These are phyloP conservation scores for Filobasidium floriforme DNA, from an alignment of 768 basidiomycete genomes.

Conservation along the genomic window DNA sequence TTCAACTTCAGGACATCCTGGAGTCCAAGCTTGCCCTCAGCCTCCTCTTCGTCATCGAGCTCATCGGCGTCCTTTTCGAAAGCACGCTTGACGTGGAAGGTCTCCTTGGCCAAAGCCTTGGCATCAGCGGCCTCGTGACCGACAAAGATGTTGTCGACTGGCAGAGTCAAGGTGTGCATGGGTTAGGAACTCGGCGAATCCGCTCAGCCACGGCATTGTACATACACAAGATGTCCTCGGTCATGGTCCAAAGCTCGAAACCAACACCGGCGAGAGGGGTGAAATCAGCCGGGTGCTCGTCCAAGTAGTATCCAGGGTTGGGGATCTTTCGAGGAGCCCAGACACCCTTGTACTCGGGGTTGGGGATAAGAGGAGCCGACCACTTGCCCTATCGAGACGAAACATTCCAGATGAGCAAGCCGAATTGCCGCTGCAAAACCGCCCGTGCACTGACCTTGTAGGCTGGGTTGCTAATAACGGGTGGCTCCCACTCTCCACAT, in stretches of 20 bases:
- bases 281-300: conserved; percentile 71
- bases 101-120: conserved; percentile 69
- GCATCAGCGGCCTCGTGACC: conserved; percentile 85
- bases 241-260: conserved; percentile 99
- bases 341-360: conserved; percentile 92
- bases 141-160: conserved; percentile 61
- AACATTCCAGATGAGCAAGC: background rate
- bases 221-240: conserved; percentile 49
- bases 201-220: background rate
- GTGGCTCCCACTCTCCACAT: conserved; percentile 91
- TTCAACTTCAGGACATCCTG: conserved; percentile 70
- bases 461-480: conserved; percentile 78
- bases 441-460: conserved; percentile 57
- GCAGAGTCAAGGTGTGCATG: background rate
- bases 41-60: conserved; percentile 48
- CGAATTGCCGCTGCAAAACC: conserved; percentile 7
- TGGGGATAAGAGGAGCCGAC: conserved; percentile 88
- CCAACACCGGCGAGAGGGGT: conserved; percentile 89
- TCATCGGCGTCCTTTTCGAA: conserved; percentile 63
- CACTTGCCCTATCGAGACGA: conserved; percentile 66
- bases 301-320: conserved; percentile 89
- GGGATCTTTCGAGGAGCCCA: conserved; percentile 87
- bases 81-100: conserved; percentile 82
- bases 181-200: background rate
- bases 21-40: conserved; percentile 60